These are phyloP conservation scores for Trifolium fragiferum DNA, from an alignment of 306 rosid genomes.

Conservation along the genomic window DNA sequence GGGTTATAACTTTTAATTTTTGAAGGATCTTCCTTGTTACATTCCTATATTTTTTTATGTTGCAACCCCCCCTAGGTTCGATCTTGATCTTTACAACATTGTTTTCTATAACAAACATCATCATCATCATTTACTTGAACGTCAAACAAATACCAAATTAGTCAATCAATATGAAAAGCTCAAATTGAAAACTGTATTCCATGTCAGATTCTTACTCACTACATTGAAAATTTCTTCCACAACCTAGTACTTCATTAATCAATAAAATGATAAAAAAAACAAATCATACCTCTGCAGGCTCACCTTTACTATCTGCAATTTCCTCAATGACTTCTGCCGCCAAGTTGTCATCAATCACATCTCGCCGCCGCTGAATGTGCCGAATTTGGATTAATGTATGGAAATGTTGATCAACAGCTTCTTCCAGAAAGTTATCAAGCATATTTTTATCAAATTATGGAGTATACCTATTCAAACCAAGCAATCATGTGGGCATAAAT, in stretches of 20 bases:
- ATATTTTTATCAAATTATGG: constrained; percentile 94
- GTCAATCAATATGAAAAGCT: constrained; percentile 1
- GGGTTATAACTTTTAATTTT: not conserved
- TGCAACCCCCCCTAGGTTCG: not conserved
- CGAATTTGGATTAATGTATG: constrained; percentile 90
- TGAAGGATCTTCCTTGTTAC: not conserved
- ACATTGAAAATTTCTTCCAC: constrained; percentile 2
- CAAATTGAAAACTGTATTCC: constrained; percentile 7
- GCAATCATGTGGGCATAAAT: constrained; percentile 38
- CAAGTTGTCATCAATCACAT: constrained; percentile 86
- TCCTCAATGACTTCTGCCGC: constrained; percentile 92
- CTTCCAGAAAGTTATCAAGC: constrained; percentile 98
- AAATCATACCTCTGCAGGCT: constrained; percentile 88
- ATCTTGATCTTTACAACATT: not conserved
- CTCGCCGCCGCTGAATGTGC: constrained; percentile 84
- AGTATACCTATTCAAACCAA: constrained; percentile 80
- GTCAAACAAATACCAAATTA: constrained; percentile 27
- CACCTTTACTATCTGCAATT: constrained; percentile 84
- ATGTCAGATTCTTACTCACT: constrained; percentile 7
- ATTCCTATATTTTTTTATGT: not conserved
- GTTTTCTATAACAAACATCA: constrained; percentile 23
- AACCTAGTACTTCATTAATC: constrained; percentile 27
- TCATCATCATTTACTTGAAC: constrained; percentile 31
- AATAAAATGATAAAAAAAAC: constrained; percentile 16
- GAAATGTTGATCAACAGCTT: constrained; percentile 97